These are phyloP conservation scores for Pharus latifolius DNA, from an alignment of 176 grass and related monocot species.

Conservation along the genomic window DNA sequence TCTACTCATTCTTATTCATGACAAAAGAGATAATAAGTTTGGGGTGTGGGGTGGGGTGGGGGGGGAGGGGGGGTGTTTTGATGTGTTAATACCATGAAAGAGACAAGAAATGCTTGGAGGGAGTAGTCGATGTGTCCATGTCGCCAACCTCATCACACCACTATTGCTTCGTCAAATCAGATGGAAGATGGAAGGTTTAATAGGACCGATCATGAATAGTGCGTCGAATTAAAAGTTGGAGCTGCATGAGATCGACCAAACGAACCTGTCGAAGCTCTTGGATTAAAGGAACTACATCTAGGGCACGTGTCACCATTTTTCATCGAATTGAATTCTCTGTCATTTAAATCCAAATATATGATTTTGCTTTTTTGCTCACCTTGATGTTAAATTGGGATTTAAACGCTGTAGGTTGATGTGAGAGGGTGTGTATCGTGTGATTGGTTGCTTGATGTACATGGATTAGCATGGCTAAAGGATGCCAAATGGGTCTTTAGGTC, in stretches of 20 bases:
- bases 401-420: too few relatives aligned
- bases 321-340: not conserved
- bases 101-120: not conserved
- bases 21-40: too few relatives aligned
- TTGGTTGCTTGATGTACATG: too few relatives aligned
- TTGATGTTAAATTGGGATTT: too few relatives aligned
- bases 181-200: not conserved
- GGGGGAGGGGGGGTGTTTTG: too few relatives aligned
- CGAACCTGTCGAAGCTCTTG: not conserved
- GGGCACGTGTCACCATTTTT: slow-evolving; percentile 21
- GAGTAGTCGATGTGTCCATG: slow-evolving; percentile 1
- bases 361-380: too few relatives aligned
- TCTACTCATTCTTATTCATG: not conserved
- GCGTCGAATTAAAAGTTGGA: not conserved
- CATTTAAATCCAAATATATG: too few relatives aligned
- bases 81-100: too few relatives aligned
- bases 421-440: too few relatives aligned
- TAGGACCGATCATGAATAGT: not conserved
- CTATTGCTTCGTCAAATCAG: slow-evolving; percentile 27
- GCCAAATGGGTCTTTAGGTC: too few relatives aligned
- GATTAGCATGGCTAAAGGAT: too few relatives aligned
- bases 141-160: slow-evolving; percentile 3
- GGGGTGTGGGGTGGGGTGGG: too few relatives aligned
- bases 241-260: slow-evolving; percentile 17
- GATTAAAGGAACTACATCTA: not conserved